Evolutionary conservation across 805 yeast species (phyloP).

Genomic region (Cyberlindnera samutprakarnensis): DNA sequence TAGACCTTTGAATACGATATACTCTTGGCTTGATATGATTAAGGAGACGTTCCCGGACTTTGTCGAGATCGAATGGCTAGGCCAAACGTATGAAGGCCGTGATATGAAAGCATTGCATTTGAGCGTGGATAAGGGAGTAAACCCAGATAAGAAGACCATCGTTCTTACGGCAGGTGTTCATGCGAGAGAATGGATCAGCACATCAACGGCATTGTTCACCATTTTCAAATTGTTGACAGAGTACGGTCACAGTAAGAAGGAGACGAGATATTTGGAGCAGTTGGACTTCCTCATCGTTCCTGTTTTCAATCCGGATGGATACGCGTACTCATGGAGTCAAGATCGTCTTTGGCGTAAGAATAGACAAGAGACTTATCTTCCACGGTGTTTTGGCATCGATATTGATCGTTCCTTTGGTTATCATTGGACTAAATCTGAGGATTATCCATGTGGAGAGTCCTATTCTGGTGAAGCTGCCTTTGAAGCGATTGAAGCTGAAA

Average conservation of each 20-base stretch:
- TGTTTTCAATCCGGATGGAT: slow-evolving; percentile 87
- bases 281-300: slow-evolving; percentile 76
- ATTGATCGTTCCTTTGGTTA: slow-evolving; percentile 78
- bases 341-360: slow-evolving; percentile 89
- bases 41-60: slow-evolving; percentile 56
- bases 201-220: slow-evolving; percentile 57
- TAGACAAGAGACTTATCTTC: slow-evolving; percentile 63
- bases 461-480: slow-evolving; percentile 72
- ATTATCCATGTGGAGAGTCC: slow-evolving; percentile 74
- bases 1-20: slow-evolving; percentile 58
- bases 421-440: slow-evolving; percentile 60
- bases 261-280: slow-evolving; percentile 40
- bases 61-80: slow-evolving; percentile 59
- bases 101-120: slow-evolving; percentile 61
- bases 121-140: slow-evolving; percentile 36
- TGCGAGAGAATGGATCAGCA: slow-evolving; percentile 86
- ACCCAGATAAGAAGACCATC: slow-evolving; percentile 50
- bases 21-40: slow-evolving; percentile 63
- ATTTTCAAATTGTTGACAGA: slow-evolving; percentile 39
- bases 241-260: slow-evolving; percentile 35
- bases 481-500: slow-evolving; percentile 53
- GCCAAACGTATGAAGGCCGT: slow-evolving; percentile 70
- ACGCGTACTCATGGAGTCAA: slow-evolving; percentile 68
- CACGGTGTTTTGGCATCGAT: slow-evolving; percentile 75
- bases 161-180: slow-evolving; percentile 81